Conservation (phyloP, 441 rosid species). For the Erodium chrysanthum region DNA sequence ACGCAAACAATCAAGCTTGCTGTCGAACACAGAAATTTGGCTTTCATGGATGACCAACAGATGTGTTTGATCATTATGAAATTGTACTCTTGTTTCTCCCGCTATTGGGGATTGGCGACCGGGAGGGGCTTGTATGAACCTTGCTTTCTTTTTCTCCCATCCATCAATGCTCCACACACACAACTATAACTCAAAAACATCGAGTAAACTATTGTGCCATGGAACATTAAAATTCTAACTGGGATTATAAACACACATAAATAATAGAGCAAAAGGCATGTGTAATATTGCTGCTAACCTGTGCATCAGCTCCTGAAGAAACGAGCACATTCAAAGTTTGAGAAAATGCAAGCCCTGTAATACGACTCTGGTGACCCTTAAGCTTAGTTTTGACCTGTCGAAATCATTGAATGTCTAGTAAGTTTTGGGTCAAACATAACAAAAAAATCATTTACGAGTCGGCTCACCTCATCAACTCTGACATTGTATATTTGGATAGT, state of each 20-base stretch:
- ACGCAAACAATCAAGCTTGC: conserved; percentile 56
- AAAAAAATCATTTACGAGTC: no score
- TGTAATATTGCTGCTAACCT: conserved; percentile 23
- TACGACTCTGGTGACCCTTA: conserved; percentile 41
- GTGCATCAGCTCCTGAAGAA: conserved; percentile 51
- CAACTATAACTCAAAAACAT: conserved; percentile 35
- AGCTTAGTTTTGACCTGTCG: conserved; percentile 36
- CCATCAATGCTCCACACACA: conserved; percentile 92
- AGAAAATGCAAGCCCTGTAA: conserved; percentile 51
- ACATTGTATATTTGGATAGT: conserved; percentile 66
- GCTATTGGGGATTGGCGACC: conserved; percentile 50
- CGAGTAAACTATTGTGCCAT: background rate
- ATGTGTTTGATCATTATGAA: conserved; percentile 86
- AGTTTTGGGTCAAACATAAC: background rate
- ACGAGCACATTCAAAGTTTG: conserved; percentile 34
- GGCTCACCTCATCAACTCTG: conserved; percentile 53
- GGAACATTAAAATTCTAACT: no score
- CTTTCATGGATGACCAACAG: conserved; percentile 87
- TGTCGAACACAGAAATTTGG: conserved; percentile 80
- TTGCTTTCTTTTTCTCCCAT: conserved; percentile 85
- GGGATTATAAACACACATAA: background rate
- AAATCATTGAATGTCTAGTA: no score
- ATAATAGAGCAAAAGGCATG: no score
- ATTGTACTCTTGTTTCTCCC: conserved; percentile 90
- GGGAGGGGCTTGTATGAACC: conserved; percentile 61